phyloP scores from a whole-genome alignment of 2,329 filamentous ascomycete species.

The Claviceps arundinis region DNA sequence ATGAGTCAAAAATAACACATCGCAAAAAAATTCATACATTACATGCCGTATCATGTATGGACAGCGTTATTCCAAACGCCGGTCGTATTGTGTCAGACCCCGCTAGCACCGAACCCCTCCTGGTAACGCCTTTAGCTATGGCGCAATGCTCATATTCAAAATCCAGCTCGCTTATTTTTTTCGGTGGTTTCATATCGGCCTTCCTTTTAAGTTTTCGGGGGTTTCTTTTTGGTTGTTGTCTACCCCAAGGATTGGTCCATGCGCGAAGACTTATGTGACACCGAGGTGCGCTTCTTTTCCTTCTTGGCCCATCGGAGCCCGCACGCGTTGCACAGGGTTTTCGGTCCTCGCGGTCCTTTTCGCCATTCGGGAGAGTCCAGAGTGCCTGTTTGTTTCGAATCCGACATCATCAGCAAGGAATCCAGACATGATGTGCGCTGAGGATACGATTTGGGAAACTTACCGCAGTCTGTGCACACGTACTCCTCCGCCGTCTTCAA shows the following conservation, averaged over 20 bases:
- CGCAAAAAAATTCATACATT: neutral
- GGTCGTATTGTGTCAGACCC: neutral
- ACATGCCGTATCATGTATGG: neutral
- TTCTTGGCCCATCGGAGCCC: conserved; percentile 67
- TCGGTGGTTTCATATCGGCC: neutral
- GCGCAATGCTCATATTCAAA: neutral
- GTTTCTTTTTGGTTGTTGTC: neutral
- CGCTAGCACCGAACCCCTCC: neutral
- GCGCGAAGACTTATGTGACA: conserved; percentile 9
- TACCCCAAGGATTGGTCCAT: conserved; percentile 14
- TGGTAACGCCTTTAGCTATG: neutral
- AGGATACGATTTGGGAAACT: conserved; percentile 13
- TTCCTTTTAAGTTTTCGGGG: neutral
- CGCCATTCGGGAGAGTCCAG: conserved; percentile 92
- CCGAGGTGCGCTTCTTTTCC: conserved; percentile 53
- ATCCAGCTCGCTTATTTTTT: neutral
- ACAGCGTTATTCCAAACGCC: conserved; percentile 1
- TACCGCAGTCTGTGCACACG: conserved; percentile 86
- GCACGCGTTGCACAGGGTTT: conserved; percentile 92
- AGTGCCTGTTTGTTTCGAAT: conserved; percentile 38
- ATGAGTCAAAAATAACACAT: neutral
- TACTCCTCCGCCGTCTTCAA: conserved; percentile 77
- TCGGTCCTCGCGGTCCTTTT: conserved; percentile 83
- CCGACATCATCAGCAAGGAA: no score
- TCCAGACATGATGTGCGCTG: no score